Conservation (phyloP, 495 filamentous ascomycete species). For the Hapsidospora chrysogenum region DNA sequence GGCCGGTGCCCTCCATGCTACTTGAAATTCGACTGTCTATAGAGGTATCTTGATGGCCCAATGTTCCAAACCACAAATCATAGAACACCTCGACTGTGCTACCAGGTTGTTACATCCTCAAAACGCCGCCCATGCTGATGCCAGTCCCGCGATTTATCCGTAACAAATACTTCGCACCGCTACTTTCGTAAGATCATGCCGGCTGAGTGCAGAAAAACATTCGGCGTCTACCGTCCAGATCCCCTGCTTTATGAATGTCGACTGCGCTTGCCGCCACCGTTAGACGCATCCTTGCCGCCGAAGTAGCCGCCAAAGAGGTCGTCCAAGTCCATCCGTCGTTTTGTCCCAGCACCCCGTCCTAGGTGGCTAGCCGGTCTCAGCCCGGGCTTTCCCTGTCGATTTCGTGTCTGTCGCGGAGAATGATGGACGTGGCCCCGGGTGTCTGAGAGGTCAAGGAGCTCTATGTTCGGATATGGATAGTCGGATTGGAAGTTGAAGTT, state of each 20-base stretch:
- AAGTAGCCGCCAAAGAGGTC: constrained; percentile 66
- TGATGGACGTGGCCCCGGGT: constrained; percentile 10
- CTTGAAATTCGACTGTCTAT: neutral
- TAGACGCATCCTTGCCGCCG: constrained; percentile 40
- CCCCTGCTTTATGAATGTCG: constrained; percentile 53
- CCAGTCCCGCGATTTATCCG: neutral
- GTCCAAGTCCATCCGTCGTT: constrained; percentile 56
- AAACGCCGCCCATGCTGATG: constrained; percentile 2
- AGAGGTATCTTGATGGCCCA: neutral
- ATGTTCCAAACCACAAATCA: constrained; percentile 1
- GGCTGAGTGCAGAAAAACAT: too few species aligned
- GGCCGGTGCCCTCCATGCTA: too few species aligned
- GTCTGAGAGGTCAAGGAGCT: constrained; percentile 33
- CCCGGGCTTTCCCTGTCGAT: constrained; percentile 14
- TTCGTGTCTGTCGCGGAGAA: constrained; percentile 13
- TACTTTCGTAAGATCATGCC: too few species aligned
- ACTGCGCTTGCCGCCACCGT: constrained; percentile 52
- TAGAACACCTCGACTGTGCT: too few species aligned
- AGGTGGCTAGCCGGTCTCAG: constrained; percentile 26
- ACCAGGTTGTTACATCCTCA: neutral
- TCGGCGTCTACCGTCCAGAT: too few species aligned
- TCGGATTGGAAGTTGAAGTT: constrained; percentile 59
- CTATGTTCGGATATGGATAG: constrained; percentile 45
- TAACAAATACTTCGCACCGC: too few species aligned
- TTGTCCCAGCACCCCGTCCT: constrained; percentile 50